Base-by-base conservation (phyloP, 1,284 basidiomycete species). In the Rugosomyces carneus region DNA sequence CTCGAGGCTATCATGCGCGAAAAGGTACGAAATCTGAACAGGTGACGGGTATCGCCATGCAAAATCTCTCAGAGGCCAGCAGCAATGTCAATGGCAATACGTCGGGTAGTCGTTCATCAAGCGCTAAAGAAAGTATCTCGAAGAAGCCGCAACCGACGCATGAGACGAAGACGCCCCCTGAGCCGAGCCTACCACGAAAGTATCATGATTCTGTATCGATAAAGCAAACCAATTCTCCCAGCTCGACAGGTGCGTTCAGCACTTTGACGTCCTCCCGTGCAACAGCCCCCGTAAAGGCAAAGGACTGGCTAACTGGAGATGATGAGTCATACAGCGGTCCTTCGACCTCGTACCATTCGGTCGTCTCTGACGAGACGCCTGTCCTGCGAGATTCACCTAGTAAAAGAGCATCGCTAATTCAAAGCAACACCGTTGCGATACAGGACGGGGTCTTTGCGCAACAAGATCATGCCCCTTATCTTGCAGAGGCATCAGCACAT, bases 291-390 rank as follows among this genome's bases (percentile, higher is more conserved):
- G 38, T 18, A 27, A 44, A 46, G 19, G 48, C 47, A 10, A 72
- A 67, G 52, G 86, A 89, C 57, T 87, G 85, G 85, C 63, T 89
- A 15, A 86, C 86, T 13, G 86, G 86, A 3, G 72, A 73, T 37
- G 75, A 78, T 45, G 70, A 76, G 34, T 64, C 70, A 42, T 66
- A 72, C 23, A 68, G 68, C 37, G 58, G 59, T 5, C 54, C 54
- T 19, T 50, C 57, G 23, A 51, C 47, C 6, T 41, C 42, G n/a
- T 40, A 43, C 21, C 29, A 45, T 23, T 37, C 49, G 38, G 48
- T 36, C 34, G 49, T 48, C 50, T 54, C 40, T 18, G 49, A 57
- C 20, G 59, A 62, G 47, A 57, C 58, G 5, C 75, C 80, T 2
- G 66, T 82, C 16, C 60, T 85, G 40, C 76, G 83, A 42, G 73